These are phyloP conservation scores for Silene uniflora DNA, from an alignment of 148 eudicot genomes.

Conservation along the genomic window DNA sequence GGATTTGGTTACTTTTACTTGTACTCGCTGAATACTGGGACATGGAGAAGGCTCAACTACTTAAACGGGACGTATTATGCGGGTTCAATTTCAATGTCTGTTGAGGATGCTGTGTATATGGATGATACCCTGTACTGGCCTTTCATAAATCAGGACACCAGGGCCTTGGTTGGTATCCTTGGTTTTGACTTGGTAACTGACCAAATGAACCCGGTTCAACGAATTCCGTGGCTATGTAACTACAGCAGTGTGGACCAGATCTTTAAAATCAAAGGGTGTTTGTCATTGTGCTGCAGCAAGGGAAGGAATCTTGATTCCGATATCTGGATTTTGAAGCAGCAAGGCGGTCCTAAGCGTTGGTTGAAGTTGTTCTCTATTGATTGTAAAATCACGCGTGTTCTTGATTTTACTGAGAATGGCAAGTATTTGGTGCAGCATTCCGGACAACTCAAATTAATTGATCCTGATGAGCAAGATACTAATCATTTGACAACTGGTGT, in stretches of 20 bases:
- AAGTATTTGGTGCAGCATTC: too few species aligned
- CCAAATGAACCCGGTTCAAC: neutral
- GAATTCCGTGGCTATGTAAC: neutral
- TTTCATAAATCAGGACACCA: neutral
- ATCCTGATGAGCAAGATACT: neutral
- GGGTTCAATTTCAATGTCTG: neutral
- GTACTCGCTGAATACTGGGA: neutral
- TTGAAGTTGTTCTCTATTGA: neutral
- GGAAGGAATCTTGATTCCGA: neutral
- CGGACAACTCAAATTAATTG: constrained; percentile 3
- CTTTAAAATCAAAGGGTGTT: neutral
- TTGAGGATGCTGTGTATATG: neutral
- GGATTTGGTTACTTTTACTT: neutral
- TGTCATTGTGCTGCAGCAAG: neutral
- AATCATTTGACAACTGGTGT: neutral
- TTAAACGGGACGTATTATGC: neutral
- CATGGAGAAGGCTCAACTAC: neutral
- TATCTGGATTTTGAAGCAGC: neutral
- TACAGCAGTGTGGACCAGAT: neutral
- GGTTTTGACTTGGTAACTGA: neutral
- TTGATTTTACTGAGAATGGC: neutral
- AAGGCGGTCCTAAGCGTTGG: neutral
- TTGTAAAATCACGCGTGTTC: neutral
- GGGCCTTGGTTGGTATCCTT: neutral
- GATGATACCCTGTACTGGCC: neutral